phyloP scores from a whole-genome alignment of 768 basidiomycete genomes.

The Collybia sp. region DNA sequence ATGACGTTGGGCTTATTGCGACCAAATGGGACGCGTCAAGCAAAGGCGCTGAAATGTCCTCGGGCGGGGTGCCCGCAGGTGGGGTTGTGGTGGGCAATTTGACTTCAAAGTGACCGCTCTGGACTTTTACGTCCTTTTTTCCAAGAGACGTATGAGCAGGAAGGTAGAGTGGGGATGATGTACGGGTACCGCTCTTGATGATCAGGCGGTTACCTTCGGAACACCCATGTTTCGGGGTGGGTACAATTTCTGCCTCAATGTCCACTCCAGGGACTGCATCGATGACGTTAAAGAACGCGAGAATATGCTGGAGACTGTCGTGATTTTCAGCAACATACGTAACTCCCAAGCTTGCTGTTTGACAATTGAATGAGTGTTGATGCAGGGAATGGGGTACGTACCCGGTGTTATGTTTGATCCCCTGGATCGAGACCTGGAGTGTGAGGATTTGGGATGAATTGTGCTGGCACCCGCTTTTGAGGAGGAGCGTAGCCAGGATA shows the following conservation, averaged over 20 bases:
- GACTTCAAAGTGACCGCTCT: conserved; percentile 64
- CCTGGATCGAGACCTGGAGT: conserved; percentile 14
- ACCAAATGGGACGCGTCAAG: conserved; percentile 69
- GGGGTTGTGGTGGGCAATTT: conserved; percentile 46
- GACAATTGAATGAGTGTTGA: not conserved
- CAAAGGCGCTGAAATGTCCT: conserved; percentile 37
- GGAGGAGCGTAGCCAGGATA: conserved; percentile 49
- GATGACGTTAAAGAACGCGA: conserved; percentile 65
- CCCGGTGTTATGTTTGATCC: conserved; percentile 5
- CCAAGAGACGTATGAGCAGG: conserved; percentile 58
- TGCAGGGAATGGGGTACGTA: not conserved
- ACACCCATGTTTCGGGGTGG: conserved; percentile 34
- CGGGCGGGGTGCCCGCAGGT: conserved; percentile 15
- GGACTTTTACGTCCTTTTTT: conserved; percentile 50
- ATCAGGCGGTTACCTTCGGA: conserved; percentile 47
- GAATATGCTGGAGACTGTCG: conserved; percentile 76
- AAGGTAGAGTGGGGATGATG: conserved; percentile 53
- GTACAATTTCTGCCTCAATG: conserved; percentile 64
- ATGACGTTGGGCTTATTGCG: conserved; percentile 50
- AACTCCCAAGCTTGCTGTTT: conserved; percentile 35
- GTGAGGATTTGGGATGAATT: conserved; percentile 4
- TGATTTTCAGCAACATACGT: conserved; percentile 71
- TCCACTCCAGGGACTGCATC: conserved; percentile 44
- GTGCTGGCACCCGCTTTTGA: conserved; percentile 15
- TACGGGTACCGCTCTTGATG: conserved; percentile 53